phyloP scores from a whole-genome alignment of 371 early-diverging fungal species.

The Mortierella sp. region DNA sequence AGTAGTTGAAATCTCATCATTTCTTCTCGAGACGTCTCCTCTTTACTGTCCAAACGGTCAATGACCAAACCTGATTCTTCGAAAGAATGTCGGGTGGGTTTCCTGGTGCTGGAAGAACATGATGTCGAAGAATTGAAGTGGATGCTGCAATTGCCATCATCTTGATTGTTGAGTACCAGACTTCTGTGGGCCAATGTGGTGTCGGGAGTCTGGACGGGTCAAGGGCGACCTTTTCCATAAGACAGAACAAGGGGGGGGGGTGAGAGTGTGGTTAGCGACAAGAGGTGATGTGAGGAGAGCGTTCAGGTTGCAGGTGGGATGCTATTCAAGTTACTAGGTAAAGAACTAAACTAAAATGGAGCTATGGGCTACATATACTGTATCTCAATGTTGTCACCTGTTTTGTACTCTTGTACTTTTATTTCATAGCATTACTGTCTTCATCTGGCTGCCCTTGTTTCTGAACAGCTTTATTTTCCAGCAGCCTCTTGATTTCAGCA shows the following conservation, averaged over 20 bases:
- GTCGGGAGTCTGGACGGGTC: too few species aligned
- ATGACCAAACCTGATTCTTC: conserved; percentile 26
- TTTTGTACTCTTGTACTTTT: conserved; percentile 12
- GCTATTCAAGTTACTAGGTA: too few species aligned
- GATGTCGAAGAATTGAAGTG: conserved; percentile 9
- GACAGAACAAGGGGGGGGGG: too few species aligned
- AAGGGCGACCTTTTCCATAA: too few species aligned
- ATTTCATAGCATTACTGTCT: conserved; percentile 15
- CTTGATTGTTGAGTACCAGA: neutral
- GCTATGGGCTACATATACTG: too few species aligned
- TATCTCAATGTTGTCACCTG: conserved; percentile 7
- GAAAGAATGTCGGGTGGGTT: conserved; percentile 18
- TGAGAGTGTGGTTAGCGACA: too few species aligned
- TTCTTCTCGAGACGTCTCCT: neutral
- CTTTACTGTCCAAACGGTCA: conserved; percentile 24
- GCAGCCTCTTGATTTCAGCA: conserved; percentile 12
- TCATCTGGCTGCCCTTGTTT: conserved; percentile 16
- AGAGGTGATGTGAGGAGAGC: too few species aligned
- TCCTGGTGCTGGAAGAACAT: conserved; percentile 28
- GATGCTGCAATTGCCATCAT: conserved; percentile 12
- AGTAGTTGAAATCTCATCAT: conserved; percentile 19
- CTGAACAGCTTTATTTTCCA: conserved; percentile 10
- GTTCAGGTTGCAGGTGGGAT: too few species aligned
- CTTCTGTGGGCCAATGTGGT: conserved; percentile 22
- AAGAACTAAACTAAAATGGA: too few species aligned